Conservation (phyloP, 176 grass and related monocot species). For the Oryza coarctata region DNA sequence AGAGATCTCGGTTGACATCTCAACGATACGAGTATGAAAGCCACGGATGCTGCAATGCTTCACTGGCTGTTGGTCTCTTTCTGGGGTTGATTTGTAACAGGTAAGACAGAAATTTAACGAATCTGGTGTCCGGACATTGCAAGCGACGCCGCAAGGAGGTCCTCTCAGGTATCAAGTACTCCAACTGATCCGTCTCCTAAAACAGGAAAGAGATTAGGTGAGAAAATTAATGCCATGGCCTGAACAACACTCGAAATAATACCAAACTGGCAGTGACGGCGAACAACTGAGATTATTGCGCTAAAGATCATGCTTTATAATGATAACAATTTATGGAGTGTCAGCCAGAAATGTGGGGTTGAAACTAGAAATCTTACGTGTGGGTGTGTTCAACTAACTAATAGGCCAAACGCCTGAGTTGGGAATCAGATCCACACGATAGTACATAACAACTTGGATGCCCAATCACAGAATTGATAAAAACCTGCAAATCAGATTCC, state of each 20-base stretch:
- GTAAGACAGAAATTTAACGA: slow-evolving; percentile 81
- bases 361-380: not conserved
- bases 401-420: not conserved
- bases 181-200: slow-evolving; percentile 76
- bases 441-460: not conserved
- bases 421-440: not conserved
- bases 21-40: slow-evolving; percentile 64
- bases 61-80: slow-evolving; percentile 74
- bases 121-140: slow-evolving; percentile 65
- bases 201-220: slow-evolving; percentile 24
- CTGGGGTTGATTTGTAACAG: slow-evolving; percentile 85
- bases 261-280: not conserved
- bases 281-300: not conserved
- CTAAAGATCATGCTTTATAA: slow-evolving; percentile 2
- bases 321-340: not conserved
- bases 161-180: slow-evolving; percentile 90
- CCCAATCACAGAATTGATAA: not conserved
- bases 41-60: slow-evolving; percentile 83
- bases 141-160: slow-evolving; percentile 68
- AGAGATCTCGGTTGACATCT: slow-evolving; percentile 23
- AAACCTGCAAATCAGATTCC: slow-evolving; percentile 7
- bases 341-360: not conserved
- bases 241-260: not conserved
- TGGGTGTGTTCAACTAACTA: not conserved
- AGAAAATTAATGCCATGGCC: not conserved